phyloP scores from a whole-genome alignment of 2,329 filamentous ascomycete genomes.

The Colletotrichum gigasporum region DNA sequence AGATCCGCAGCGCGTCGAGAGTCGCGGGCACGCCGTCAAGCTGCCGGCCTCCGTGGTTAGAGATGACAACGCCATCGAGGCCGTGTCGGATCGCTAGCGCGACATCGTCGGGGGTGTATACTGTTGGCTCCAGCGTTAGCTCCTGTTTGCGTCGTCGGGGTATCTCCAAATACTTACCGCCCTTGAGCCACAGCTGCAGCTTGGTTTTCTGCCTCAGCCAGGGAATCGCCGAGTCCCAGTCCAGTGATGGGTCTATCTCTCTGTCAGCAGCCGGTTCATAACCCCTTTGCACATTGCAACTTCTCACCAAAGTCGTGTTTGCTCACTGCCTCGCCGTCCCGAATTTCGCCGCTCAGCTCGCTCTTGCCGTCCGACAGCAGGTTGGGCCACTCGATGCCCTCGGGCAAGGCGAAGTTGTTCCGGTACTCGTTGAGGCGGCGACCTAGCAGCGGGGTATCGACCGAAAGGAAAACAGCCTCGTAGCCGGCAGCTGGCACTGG shows the following conservation, averaged over 20 bases:
- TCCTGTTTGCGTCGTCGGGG: constrained; percentile 44
- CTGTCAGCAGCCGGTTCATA: background rate
- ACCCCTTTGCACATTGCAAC: no score
- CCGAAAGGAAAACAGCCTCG: constrained; percentile 63
- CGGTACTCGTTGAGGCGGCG: constrained; percentile 62
- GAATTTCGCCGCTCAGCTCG: constrained; percentile 26
- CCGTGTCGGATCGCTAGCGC: constrained; percentile 52
- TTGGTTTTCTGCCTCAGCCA: constrained; percentile 57
- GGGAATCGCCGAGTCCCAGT: constrained; percentile 58
- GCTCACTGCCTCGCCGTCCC: background rate
- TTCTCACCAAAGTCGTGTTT: constrained; percentile 2
- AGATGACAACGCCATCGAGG: constrained; percentile 73
- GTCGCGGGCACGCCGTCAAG: constrained; percentile 50
- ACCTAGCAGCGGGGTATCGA: constrained; percentile 63
- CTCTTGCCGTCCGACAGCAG: constrained; percentile 27
- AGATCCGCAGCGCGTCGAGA: constrained; percentile 60
- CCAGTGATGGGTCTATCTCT: constrained; percentile 2
- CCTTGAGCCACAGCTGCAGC: constrained; percentile 53
- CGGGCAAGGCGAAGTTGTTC: constrained; percentile 53
- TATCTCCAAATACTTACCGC: background rate
- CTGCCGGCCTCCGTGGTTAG: constrained; percentile 74
- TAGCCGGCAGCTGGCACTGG: constrained; percentile 38
- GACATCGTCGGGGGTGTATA: constrained; percentile 51
- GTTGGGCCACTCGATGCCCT: constrained; percentile 5
- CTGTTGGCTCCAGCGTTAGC: background rate